phyloP scores from a whole-genome alignment of 1,284 basidiomycete species.

The Phenoliferia sp. region DNA sequence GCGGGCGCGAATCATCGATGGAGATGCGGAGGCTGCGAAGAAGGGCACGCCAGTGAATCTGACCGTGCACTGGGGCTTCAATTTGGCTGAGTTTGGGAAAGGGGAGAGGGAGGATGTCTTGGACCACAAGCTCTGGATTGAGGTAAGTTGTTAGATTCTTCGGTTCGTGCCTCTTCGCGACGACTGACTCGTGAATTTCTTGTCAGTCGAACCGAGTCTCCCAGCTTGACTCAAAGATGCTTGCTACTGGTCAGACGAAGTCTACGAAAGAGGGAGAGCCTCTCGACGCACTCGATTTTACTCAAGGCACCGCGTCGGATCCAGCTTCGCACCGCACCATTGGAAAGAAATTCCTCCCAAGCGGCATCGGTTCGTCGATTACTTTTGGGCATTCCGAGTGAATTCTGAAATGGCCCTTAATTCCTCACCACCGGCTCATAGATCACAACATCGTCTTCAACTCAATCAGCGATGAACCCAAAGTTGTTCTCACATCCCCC shows the following conservation, averaged over 20 bases:
- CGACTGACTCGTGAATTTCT: neutral
- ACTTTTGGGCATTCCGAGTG: neutral
- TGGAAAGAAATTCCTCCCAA: constrained; percentile 16
- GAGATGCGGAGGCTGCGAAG: constrained; percentile 11
- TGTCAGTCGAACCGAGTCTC: constrained; percentile 20
- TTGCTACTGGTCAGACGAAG: constrained; percentile 20
- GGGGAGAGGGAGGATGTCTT: constrained; percentile 7
- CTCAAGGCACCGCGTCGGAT: constrained; percentile 4
- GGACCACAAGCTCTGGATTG: constrained; percentile 23
- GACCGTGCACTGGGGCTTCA: constrained; percentile 33
- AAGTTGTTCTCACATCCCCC: constrained; percentile 24
- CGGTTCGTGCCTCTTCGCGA: neutral
- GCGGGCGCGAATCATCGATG: constrained; percentile 24
- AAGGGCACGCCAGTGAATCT: constrained; percentile 26
- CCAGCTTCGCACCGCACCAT: constrained; percentile 14
- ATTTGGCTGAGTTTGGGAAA: constrained; percentile 16
- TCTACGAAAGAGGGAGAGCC: neutral
- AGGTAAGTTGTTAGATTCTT: constrained; percentile 6
- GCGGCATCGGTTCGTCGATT: constrained; percentile 21
- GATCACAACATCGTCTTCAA: constrained; percentile 27
- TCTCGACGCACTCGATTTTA: neutral
- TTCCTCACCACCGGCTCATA: neutral
- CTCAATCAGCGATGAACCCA: neutral
- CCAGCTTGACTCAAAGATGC: constrained; percentile 14
- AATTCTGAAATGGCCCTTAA: too few species aligned